Base-by-base conservation (phyloP, 805 yeast species). In the Saccharomycopsis synnaedendra region DNA sequence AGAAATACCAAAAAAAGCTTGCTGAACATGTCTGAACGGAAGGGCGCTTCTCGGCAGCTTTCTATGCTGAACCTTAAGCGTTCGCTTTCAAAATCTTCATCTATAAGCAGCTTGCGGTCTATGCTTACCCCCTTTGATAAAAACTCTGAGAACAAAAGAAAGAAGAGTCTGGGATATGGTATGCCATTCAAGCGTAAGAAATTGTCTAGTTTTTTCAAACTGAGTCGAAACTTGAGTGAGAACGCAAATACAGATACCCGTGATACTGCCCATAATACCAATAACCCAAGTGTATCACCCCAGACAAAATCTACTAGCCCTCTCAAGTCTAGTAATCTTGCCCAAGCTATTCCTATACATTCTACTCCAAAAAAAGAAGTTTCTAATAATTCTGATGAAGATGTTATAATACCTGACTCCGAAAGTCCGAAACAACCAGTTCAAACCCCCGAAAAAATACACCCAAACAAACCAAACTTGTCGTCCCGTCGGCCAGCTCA, bases 41-140 rank as follows among this genome's bases (percentile, higher is more conserved):
- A 19, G 19, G 19, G 19, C 19, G 19, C 44, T 11, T 42, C 44
- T 6, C 11, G 37, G 7, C 44, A 42, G 32, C 6, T 42, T 7
- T 35, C 45, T 34, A 43, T 43, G 8, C 7, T 40, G 31, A 44
- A 50, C 34, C 43, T 51, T 42, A 51, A 47, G 42, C 35, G 51
- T 30, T 39, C 45, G 8, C 32, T 51, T 4, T 51, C 54, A 5
- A 48, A 48, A 19, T 48, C 54, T 11, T 43, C 50, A 28, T 44
- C 49, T 8, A 51, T 51, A n/a, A 36, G 38, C 32, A 43, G 48
- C 29, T 39, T 51, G 3, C 42, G 43, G 29, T 51, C 54, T 10
- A 39, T 51, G 32, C 42, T 40, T 7, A 40, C 5, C 7, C 36
- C 36, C n/a, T 8, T 34, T n/a, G 36, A 34, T 34, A n/a, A 34